phyloP scores from a whole-genome alignment of 2,329 filamentous ascomycete species.

The Sclerotinia glacialis region DNA sequence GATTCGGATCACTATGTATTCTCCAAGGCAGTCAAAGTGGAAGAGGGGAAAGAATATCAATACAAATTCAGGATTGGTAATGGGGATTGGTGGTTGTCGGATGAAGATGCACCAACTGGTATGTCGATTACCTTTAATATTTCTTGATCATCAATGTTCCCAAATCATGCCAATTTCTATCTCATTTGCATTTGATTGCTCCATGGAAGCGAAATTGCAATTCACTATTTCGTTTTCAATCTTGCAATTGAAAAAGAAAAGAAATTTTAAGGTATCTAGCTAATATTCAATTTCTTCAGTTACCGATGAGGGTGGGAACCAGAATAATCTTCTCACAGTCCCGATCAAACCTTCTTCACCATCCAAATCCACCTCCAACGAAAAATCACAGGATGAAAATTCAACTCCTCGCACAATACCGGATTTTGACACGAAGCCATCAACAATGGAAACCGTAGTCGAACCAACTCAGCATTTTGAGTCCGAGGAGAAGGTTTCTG shows the following conservation, averaged over 20 bases:
- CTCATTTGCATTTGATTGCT: background rate
- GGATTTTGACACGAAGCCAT: background rate
- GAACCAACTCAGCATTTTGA: constrained; percentile 1
- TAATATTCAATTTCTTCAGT: constrained; percentile 39
- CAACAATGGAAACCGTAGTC: background rate
- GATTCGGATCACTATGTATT: constrained; percentile 54
- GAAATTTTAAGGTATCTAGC: background rate
- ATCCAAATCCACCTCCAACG: constrained; percentile 1
- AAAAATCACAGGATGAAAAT: constrained; percentile 10
- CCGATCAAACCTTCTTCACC: constrained; percentile 25
- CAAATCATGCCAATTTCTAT: background rate
- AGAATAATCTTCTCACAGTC: constrained; percentile 51
- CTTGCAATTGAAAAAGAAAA: background rate
- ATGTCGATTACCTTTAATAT: constrained; percentile 33
- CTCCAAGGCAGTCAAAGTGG: constrained; percentile 52
- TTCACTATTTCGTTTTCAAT: background rate
- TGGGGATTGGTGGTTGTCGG: constrained; percentile 67
- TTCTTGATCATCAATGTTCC: background rate
- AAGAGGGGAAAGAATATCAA: constrained; percentile 59
- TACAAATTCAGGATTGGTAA: constrained; percentile 72
- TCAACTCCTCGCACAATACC: constrained; percentile 15
- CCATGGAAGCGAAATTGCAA: background rate
- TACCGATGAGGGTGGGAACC: constrained; percentile 51
- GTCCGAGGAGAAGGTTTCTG: background rate
- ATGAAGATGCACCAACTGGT: constrained; percentile 62